These are phyloP conservation scores for Tulasnella calospora DNA, from an alignment of 768 basidiomycete species.

Conservation along the genomic window DNA sequence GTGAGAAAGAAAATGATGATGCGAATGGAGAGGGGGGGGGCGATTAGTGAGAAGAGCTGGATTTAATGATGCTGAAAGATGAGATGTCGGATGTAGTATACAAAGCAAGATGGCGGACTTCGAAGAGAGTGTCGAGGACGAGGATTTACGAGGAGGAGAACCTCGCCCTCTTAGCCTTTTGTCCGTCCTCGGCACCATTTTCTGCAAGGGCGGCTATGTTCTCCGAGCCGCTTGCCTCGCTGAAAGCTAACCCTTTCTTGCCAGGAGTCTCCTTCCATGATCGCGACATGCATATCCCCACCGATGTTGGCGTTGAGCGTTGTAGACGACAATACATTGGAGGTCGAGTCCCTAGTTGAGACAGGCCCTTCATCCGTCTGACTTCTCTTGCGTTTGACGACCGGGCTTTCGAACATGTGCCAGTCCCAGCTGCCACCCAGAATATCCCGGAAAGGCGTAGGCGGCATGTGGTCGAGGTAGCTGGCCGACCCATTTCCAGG, in stretches of 20 bases:
- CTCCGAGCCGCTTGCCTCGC: background rate
- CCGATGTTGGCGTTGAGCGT: background rate
- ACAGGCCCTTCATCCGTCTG: background rate
- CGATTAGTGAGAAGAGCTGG: background rate
- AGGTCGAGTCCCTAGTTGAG: background rate
- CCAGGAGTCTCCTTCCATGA: conserved; percentile 5
- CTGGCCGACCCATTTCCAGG: background rate
- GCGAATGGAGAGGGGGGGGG: background rate
- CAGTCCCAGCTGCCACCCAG: background rate
- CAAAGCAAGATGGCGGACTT: background rate
- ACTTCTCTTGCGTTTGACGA: conserved; percentile 12
- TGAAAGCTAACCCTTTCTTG: background rate
- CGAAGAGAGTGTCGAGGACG: background rate
- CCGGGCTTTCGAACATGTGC: conserved; percentile 16
- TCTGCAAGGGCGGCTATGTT: background rate
- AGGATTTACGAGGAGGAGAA: background rate
- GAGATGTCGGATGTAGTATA: conserved; percentile 8
- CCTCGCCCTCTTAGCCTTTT: background rate
- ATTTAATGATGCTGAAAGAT: no score
- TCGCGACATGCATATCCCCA: background rate
- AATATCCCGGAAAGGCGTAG: conserved; percentile 2
- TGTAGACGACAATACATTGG: background rate
- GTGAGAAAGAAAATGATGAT: background rate
- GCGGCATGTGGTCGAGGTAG: conserved; percentile 1
- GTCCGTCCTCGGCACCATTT: background rate